Evolutionary conservation across 2,329 filamentous ascomycete genomes (phyloP).

Genomic region (Lachnellula occidentalis): DNA sequence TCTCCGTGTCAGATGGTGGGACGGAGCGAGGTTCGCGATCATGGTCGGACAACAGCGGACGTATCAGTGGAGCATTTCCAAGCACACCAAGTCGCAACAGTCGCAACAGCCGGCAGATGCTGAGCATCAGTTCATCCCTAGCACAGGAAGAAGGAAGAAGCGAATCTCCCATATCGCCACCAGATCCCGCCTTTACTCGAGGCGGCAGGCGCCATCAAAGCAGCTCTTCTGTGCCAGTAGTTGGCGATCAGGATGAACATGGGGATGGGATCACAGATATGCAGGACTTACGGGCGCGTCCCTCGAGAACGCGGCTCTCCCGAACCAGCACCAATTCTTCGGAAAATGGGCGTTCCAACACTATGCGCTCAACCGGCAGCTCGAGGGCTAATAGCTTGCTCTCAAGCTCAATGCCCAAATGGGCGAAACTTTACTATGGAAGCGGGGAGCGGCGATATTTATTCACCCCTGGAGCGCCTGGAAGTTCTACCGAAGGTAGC

Average conservation of each 20-base stretch:
- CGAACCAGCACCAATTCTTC: conserved; percentile 42
- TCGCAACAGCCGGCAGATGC: conserved; percentile 43
- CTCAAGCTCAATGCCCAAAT: conserved; percentile 38
- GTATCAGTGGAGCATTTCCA: conserved; percentile 45
- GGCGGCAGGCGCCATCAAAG: conserved; percentile 30
- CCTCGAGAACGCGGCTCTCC: conserved; percentile 50
- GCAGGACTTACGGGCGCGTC: conserved; percentile 45
- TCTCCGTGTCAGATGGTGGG: conserved; percentile 54
- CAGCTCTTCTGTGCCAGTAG: conserved; percentile 37
- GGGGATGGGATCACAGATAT: conserved; percentile 60
- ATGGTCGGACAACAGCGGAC: conserved; percentile 35
- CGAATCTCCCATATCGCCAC: conserved; percentile 42
- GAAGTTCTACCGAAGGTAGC: conserved; percentile 26
- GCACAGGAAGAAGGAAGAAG: conserved; percentile 22
- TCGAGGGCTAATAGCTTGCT: conserved; percentile 41
- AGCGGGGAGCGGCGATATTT: conserved; percentile 55
- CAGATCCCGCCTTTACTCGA: conserved; percentile 39
- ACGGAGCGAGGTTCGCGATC: conserved; percentile 44
- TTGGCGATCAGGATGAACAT: conserved; percentile 57
- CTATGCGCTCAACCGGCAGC: conserved; percentile 31
- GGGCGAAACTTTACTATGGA: conserved; percentile 62
- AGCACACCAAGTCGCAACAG: conserved; percentile 42
- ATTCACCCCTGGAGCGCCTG: conserved; percentile 20
- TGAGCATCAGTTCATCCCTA: conserved; percentile 50
- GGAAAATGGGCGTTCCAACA: conserved; percentile 34